Evolutionary conservation across 139 green algal species (phyloP).

Genomic region (Volvox africanus): DNA sequence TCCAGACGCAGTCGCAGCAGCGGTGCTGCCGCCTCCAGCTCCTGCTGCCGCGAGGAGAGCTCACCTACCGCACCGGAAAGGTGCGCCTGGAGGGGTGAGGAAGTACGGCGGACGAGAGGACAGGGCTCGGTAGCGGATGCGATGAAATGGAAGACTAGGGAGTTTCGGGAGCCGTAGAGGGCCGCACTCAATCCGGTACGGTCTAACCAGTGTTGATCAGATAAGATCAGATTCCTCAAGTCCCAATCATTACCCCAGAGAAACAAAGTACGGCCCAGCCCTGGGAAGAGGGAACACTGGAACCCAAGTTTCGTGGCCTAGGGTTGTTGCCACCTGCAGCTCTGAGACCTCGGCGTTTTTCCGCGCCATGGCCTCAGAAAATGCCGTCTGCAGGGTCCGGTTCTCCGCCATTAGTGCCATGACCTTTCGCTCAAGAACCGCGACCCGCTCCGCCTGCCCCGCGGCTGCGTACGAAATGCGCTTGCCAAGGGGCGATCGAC

Average conservation of each 20-base stretch:
- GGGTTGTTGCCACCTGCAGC: slow-evolving; percentile 33
- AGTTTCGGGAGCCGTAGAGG: no score
- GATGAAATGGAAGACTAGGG: no score
- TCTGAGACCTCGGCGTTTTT: slow-evolving; percentile 48
- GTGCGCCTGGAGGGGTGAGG: neutral
- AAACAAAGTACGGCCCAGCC: no score
- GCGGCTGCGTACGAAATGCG: neutral
- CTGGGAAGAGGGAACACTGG: neutral
- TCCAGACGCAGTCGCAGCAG: slow-evolving; percentile 45
- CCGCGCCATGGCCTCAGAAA: slow-evolving; percentile 26
- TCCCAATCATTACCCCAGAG: no score
- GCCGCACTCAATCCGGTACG: no score
- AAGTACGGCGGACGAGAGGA: no score
- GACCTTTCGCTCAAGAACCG: slow-evolving; percentile 46
- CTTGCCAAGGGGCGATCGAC: neutral
- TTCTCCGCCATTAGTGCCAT: slow-evolving; percentile 59
- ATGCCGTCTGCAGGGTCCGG: slow-evolving; percentile 33
- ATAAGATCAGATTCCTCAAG: no score
- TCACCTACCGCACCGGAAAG: slow-evolving; percentile 33
- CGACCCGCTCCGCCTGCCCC: neutral
- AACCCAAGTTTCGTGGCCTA: neutral
- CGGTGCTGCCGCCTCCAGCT: slow-evolving; percentile 59
- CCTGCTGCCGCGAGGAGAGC: slow-evolving; percentile 49
- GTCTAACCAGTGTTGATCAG: no score
- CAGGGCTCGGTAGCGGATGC: no score